phyloP scores from a whole-genome alignment of 2,329 filamentous ascomycete genomes.

The Exophiala spinifera region DNA sequence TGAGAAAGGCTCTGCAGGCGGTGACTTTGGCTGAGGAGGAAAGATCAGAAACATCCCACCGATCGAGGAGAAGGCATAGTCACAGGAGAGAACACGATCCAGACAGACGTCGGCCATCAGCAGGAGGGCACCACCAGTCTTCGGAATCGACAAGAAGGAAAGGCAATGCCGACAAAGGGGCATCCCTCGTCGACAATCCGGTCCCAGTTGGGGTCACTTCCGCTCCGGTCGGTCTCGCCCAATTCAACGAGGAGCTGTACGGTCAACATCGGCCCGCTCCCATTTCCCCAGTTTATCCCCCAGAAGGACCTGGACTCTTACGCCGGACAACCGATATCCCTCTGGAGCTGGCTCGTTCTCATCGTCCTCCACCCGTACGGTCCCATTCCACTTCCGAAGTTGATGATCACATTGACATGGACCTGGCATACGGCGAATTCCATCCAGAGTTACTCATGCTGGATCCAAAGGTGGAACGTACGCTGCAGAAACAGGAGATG shows the following conservation, averaged over 20 bases:
- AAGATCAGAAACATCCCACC: conserved; percentile 43
- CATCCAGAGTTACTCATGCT: conserved; percentile 58
- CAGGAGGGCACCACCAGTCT: conserved; percentile 8
- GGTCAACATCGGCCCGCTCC: conserved; percentile 26
- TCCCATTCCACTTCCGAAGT: conserved; percentile 27
- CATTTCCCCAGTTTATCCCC: conserved; percentile 31
- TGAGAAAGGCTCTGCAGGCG: conserved; percentile 57
- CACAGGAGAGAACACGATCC: conserved; percentile 19
- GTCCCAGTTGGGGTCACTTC: background rate
- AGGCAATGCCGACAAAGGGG: background rate
- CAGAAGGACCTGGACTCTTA: conserved; percentile 13
- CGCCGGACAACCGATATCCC: conserved; percentile 28
- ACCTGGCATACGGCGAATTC: conserved; percentile 86
- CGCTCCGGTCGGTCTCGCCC: conserved; percentile 18
- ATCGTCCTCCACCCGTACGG: conserved; percentile 17
- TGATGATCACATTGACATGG: conserved; percentile 69
- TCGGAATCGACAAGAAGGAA: conserved; percentile 14
- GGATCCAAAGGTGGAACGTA: conserved; percentile 46
- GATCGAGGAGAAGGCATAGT: conserved; percentile 31
- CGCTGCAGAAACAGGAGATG: conserved; percentile 47
- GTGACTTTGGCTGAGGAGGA: conserved; percentile 48
- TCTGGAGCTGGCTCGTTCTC: conserved; percentile 8
- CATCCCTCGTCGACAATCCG: background rate
- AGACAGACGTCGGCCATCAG: conserved; percentile 28
- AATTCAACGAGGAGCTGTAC: conserved; percentile 29